Evolutionary conservation across 2,329 filamentous ascomycete species (phyloP).

Genomic region (Cercospora zeina): DNA sequence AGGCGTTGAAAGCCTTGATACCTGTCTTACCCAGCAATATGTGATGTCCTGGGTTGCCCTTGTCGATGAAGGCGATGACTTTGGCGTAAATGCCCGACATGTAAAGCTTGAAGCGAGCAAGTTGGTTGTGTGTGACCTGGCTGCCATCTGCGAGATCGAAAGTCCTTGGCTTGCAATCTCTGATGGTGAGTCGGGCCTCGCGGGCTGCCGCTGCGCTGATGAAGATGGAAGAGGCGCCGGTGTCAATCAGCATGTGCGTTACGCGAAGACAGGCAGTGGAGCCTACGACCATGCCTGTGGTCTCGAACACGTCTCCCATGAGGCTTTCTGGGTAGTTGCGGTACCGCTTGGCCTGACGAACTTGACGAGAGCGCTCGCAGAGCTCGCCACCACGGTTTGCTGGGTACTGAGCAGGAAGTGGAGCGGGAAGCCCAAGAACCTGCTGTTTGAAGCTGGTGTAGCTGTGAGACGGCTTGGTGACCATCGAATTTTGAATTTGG

Average conservation of each 20-base stretch:
- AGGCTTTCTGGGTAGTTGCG: conserved; percentile 1
- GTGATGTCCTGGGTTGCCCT: background rate
- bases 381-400: background rate
- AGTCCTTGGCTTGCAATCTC: background rate
- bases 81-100: conserved; percentile 15
- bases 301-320: conserved; percentile 12
- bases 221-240: conserved; percentile 13
- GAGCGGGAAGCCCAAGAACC: background rate
- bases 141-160: conserved; percentile 5
- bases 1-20: conserved; percentile 1
- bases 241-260: conserved; percentile 19
- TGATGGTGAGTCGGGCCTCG: background rate
- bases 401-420: background rate
- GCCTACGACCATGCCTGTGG: conserved; percentile 14
- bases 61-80: conserved; percentile 17
- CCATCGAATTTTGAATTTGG: too few relatives aligned
- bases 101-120: conserved; percentile 13
- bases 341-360: background rate
- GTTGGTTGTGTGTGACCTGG: background rate
- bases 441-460: background rate
- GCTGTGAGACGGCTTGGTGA: too few relatives aligned
- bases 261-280: conserved; percentile 2
- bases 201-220: conserved; percentile 12
- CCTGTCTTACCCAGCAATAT: conserved; percentile 9
- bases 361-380: background rate